Conservation (phyloP, 2,329 filamentous ascomycete species). For the Curvularia sp. region DNA sequence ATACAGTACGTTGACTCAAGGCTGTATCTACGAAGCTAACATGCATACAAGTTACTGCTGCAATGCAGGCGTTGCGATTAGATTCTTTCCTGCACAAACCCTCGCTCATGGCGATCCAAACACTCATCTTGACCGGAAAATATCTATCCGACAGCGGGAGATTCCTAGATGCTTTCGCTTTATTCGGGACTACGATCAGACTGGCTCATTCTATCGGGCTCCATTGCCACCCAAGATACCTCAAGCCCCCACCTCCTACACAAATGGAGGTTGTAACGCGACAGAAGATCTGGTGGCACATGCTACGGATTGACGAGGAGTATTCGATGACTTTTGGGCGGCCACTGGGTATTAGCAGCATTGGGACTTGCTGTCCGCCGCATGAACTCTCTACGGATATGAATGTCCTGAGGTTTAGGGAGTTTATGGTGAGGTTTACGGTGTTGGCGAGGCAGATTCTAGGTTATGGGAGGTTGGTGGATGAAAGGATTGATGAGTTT, state of each 20-base stretch:
- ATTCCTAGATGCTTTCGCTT: constrained; percentile 59
- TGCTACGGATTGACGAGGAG: constrained; percentile 60
- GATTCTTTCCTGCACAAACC: constrained; percentile 59
- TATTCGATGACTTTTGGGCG: constrained; percentile 59
- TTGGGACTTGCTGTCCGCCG: constrained; percentile 58
- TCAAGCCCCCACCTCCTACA: constrained; percentile 52
- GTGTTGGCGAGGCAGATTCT: constrained; percentile 58
- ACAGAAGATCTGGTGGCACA: constrained; percentile 60
- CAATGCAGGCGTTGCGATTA: constrained; percentile 59
- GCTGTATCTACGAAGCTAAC: constrained; percentile 2
- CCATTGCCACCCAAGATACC: constrained; percentile 57
- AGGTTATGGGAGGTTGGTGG: constrained; percentile 52
- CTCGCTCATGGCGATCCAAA: constrained; percentile 55
- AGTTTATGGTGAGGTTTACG: constrained; percentile 57
- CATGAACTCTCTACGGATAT: constrained; percentile 55
- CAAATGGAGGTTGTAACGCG: constrained; percentile 53
- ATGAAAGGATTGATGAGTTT: constrained; percentile 56
- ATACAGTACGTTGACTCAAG: constrained; percentile 50
- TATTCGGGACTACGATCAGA: constrained; percentile 58
- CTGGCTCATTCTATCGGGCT: constrained; percentile 59
- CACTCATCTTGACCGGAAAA: constrained; percentile 57
- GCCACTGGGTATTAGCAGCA: constrained; percentile 57
- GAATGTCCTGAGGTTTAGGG: constrained; percentile 53
- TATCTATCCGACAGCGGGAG: constrained; percentile 59
- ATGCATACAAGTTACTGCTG: constrained; percentile 52